Percentiles rank a stretch among this genome's conserved stretches.
Evolutionary conservation across 805 yeast genomes (phyloP).

Genomic region (Starmerella floris): DNA sequence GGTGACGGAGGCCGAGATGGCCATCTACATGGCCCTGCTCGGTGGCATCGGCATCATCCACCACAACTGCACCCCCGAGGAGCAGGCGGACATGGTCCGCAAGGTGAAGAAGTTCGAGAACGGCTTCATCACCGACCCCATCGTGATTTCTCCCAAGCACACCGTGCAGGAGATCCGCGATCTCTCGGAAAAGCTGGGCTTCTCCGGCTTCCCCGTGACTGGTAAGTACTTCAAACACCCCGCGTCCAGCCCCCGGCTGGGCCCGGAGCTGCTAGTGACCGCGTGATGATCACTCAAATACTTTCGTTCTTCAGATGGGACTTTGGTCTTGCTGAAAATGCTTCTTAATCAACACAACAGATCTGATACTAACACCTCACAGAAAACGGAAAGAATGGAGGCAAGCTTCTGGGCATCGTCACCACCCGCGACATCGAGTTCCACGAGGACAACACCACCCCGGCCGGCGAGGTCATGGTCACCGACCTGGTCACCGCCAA

Average conservation of each 20-base stretch:
- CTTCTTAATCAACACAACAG: conserved; percentile 27
- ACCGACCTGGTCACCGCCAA: conserved; percentile 71
- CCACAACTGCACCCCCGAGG: conserved; percentile 92
- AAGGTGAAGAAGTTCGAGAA: conserved; percentile 94
- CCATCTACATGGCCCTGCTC: conserved; percentile 92
- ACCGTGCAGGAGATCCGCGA: conserved; percentile 72
- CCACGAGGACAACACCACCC: conserved; percentile 54
- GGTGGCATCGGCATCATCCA: conserved; percentile 99
- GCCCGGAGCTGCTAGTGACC: no score
- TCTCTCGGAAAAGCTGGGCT: conserved; percentile 64
- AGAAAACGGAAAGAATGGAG: conserved; percentile 79
- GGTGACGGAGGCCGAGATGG: conserved; percentile 95
- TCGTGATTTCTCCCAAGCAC: conserved; percentile 61
- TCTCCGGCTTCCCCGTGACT: conserved; percentile 97
- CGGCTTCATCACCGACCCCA: conserved; percentile 91
- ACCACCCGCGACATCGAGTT: conserved; percentile 97
- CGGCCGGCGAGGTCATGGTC: conserved; percentile 77
- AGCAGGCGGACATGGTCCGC: conserved; percentile 96
- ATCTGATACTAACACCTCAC: conserved; percentile 23
- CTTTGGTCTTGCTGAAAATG: conserved; percentile 73
- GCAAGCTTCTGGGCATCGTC: conserved; percentile 85
- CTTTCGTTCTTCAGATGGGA: conserved; percentile 99
- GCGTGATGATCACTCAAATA: conserved; percentile 39
- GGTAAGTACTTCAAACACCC: conserved; percentile 53
- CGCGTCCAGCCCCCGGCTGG: no score